Evolutionary conservation across 805 yeast genomes (phyloP).

Genomic region (Pichia exigua): DNA sequence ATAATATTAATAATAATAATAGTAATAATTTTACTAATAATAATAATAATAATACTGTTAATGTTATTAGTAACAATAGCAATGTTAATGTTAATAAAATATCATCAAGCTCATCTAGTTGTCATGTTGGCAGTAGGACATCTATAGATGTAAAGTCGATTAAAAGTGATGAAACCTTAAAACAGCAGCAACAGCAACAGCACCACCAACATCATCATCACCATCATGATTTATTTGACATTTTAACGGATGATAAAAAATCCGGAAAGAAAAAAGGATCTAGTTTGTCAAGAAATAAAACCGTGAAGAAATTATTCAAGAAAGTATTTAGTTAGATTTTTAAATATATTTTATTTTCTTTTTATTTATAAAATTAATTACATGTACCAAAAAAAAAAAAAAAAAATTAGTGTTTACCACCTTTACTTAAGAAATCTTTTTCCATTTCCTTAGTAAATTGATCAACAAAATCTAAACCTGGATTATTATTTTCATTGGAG

Average conservation of each 20-base stretch:
- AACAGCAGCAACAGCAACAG: too few relatives aligned
- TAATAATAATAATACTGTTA: too few relatives aligned
- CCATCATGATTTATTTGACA: neutral
- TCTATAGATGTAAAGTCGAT: neutral
- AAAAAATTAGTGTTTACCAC: constrained; percentile 11
- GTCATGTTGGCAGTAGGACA: neutral
- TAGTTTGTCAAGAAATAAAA: neutral
- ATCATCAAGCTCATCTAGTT: neutral
- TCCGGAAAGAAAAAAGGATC: neutral
- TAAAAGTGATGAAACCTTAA: neutral
- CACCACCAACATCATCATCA: neutral
- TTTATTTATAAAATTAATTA: too few relatives aligned
- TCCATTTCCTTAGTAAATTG: constrained; percentile 80
- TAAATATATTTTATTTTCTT: too few relatives aligned
- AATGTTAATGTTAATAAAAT: too few relatives aligned
- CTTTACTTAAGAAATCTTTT: constrained; percentile 43
- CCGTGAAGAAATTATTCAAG: constrained; percentile 6
- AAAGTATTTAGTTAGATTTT: constrained; percentile 6
- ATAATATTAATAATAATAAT: too few relatives aligned
- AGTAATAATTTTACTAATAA: too few relatives aligned
- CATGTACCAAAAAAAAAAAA: too few relatives aligned
- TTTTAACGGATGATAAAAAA: neutral
- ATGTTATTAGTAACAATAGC: too few relatives aligned
- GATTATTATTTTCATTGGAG: constrained; percentile 33
- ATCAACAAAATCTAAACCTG: constrained; percentile 56